Evolutionary conservation across 208 protist genomes (phyloP).

Genomic region (Leishmania aethiopica): DNA sequence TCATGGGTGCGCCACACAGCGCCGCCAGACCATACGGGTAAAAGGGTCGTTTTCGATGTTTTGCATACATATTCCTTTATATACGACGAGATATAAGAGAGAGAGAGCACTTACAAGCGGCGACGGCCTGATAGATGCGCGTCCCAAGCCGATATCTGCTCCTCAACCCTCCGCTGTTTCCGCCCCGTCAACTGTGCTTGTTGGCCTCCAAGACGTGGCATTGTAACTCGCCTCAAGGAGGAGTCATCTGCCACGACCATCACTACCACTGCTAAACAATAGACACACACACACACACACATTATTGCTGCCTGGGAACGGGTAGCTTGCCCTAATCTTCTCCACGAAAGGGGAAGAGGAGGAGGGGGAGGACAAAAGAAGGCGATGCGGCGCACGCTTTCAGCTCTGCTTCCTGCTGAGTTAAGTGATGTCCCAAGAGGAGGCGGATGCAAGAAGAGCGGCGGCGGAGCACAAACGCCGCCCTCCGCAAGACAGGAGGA

Average conservation of each 20-base stretch:
- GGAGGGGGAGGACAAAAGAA: neutral
- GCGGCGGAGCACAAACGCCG: neutral
- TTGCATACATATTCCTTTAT: neutral
- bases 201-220: neutral
- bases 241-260: neutral
- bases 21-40: neutral
- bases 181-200: neutral
- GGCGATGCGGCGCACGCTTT: neutral
- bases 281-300: neutral
- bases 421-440: neutral
- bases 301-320: neutral
- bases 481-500: neutral
- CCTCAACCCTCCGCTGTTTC: neutral
- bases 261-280: neutral
- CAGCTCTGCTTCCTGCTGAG: neutral
- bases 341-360: neutral
- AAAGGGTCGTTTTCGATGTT: neutral
- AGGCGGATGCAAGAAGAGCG: neutral
- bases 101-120: neutral
- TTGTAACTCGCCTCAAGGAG: neutral
- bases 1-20: neutral
- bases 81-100: neutral
- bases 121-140: neutral
- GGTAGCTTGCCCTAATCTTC: neutral
- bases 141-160: neutral